These are phyloP conservation scores for Exophiala oligosperma DNA, from an alignment of 2,329 filamentous ascomycete genomes.

Conservation along the genomic window DNA sequence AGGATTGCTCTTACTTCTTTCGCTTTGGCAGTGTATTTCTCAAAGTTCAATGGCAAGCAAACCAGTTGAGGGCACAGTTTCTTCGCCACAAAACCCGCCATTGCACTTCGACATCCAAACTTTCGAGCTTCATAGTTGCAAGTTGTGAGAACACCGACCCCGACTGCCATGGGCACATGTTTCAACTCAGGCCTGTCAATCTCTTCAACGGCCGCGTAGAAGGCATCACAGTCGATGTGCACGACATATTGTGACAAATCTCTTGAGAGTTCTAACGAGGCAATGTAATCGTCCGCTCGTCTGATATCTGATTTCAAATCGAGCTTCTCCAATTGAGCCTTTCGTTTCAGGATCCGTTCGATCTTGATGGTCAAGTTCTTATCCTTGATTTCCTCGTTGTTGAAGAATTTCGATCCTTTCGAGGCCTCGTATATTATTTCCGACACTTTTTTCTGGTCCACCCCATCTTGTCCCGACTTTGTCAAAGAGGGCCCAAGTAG, in stretches of 20 bases:
- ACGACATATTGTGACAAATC: slow-evolving; percentile 84
- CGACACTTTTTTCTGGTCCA: slow-evolving; percentile 93
- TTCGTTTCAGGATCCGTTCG: slow-evolving; percentile 72
- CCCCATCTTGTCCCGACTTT: slow-evolving; percentile 87
- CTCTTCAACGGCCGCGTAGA: slow-evolving; percentile 92
- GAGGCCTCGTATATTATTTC: slow-evolving; percentile 97
- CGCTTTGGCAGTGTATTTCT: slow-evolving; percentile 89
- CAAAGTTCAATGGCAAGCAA: slow-evolving; percentile 79
- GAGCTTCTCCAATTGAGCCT: slow-evolving; percentile 70
- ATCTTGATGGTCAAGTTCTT: slow-evolving; percentile 84
- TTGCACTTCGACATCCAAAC: slow-evolving; percentile 88
- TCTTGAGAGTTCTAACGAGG: slow-evolving; percentile 73
- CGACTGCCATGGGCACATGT: slow-evolving; percentile 86
- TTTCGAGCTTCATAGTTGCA: slow-evolving; percentile 88
- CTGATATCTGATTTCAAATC: slow-evolving; percentile 73
- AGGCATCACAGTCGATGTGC: slow-evolving; percentile 95
- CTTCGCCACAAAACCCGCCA: slow-evolving; percentile 94
- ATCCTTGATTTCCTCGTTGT: slow-evolving; percentile 82
- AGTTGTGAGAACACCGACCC: slow-evolving; percentile 68
- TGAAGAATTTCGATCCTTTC: slow-evolving; percentile 95
- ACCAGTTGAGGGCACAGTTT: slow-evolving; percentile 88
- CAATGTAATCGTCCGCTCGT: slow-evolving; percentile 76
- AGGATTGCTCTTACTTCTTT: slow-evolving; percentile 81
- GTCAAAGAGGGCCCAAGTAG: slow-evolving; percentile 87
- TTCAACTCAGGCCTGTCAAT: slow-evolving; percentile 81